These are phyloP conservation scores for Zanthoxylum bungeanum DNA, from an alignment of 345 rosid genomes.

Conservation along the genomic window DNA sequence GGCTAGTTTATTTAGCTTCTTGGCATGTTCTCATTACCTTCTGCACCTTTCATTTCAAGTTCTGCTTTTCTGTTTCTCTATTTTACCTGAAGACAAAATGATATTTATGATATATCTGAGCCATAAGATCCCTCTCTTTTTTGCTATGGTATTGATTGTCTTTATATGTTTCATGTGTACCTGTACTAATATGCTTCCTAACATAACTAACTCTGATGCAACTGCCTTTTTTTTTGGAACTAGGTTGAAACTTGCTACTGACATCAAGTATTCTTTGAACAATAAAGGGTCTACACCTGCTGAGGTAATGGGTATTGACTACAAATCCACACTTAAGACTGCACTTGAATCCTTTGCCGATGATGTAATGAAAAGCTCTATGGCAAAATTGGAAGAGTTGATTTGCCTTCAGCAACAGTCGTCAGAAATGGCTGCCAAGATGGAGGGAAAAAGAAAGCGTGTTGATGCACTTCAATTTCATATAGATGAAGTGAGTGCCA, in stretches of 20 bases:
- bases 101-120: not conserved
- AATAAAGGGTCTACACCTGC: conserved; percentile 54
- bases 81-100: not conserved
- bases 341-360: conserved; percentile 49
- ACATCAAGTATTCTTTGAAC: conserved; percentile 51
- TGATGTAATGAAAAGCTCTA: conserved; percentile 47
- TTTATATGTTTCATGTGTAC: not conserved
- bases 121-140: not conserved
- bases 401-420: conserved; percentile 50
- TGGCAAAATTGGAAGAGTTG: conserved; percentile 51
- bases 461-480: conserved; percentile 40
- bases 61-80: not conserved
- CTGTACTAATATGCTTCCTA: not conserved
- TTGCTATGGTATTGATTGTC: not conserved
- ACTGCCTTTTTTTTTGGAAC: conserved; percentile 9
- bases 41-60: not conserved
- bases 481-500: conserved; percentile 49
- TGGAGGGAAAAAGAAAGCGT: conserved; percentile 44
- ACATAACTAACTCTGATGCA: not conserved
- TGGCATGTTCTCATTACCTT: not conserved
- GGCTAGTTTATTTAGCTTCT: not conserved
- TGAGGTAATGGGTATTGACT: conserved; percentile 80
- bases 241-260: conserved; percentile 58
- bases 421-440: conserved; percentile 49
- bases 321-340: conserved; percentile 60